Percentiles rank a stretch among this genome's conserved stretches.
phyloP scores from a whole-genome alignment of 139 green algal genomes.

The Tetraselmis striata region DNA sequence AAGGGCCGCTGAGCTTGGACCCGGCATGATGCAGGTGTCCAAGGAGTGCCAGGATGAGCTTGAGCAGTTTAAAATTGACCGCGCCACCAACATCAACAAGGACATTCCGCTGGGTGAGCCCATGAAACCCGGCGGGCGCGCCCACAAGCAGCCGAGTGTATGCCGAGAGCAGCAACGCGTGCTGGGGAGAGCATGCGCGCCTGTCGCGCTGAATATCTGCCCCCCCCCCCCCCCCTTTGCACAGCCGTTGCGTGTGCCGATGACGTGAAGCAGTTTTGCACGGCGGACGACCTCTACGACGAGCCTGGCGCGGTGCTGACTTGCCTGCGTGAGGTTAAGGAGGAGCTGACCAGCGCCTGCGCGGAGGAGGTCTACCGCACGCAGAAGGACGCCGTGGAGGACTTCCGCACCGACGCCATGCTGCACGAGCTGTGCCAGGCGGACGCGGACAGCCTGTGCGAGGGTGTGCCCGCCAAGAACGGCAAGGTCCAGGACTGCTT shows the following conservation, averaged over 20 bases:
- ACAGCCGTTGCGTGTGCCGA: too few relatives aligned
- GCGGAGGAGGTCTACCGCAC: constrained; percentile 47
- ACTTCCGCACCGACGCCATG: constrained; percentile 37
- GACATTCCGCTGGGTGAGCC: constrained; percentile 68
- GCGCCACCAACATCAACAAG: constrained; percentile 70
- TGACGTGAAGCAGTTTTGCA: constrained; percentile 10
- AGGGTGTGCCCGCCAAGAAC: constrained; percentile 41
- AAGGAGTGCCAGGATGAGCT: constrained; percentile 61
- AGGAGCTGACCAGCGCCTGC: constrained; percentile 40
- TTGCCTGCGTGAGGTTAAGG: constrained; percentile 53
- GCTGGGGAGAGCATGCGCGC: too few relatives aligned
- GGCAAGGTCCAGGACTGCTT: constrained; percentile 61
- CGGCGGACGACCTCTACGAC: not conserved
- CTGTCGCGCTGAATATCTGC: too few relatives aligned
- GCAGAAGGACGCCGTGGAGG: constrained; percentile 23
- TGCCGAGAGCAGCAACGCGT: constrained; percentile 47
- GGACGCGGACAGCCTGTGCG: constrained; percentile 45
- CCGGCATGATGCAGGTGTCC: constrained; percentile 29
- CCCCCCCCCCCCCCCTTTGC: too few relatives aligned
- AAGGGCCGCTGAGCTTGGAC: too few relatives aligned
- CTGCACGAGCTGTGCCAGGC: constrained; percentile 45
- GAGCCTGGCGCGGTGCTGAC: constrained; percentile 43
- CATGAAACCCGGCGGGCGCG: too few relatives aligned
- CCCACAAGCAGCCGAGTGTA: constrained; percentile 44
- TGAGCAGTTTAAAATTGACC: constrained; percentile 53